Evolutionary conservation across 208 protist genomes (phyloP).

Genomic region (Wallacemonas sp.): DNA sequence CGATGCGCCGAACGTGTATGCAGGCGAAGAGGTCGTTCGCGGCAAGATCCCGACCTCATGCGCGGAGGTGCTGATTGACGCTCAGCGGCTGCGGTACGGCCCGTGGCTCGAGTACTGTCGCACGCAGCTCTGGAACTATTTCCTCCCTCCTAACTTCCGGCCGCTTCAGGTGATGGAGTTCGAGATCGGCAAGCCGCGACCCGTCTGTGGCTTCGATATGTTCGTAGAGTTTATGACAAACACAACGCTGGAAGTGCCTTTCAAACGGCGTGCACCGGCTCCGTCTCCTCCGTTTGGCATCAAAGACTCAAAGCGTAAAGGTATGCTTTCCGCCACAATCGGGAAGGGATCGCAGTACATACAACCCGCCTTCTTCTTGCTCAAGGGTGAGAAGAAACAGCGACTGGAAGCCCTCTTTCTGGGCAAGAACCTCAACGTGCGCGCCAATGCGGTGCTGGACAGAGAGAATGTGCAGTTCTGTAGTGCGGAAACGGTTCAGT

Average conservation of each 20-base stretch:
- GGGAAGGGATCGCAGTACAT: slow-evolving; percentile 81
- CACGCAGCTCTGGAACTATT: slow-evolving; percentile 75
- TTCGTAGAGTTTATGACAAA: slow-evolving; percentile 74
- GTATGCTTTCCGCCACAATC: slow-evolving; percentile 52
- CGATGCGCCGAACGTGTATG: slow-evolving; percentile 82
- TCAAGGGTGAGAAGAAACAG: slow-evolving; percentile 72
- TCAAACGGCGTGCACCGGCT: slow-evolving; percentile 69
- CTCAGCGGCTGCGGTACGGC: slow-evolving; percentile 65
- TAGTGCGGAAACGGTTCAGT: slow-evolving; percentile 56
- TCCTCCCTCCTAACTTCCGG: slow-evolving; percentile 75
- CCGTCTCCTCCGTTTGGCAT: slow-evolving; percentile 88
- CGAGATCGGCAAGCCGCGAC: slow-evolving; percentile 65
- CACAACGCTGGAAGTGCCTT: slow-evolving; percentile 68
- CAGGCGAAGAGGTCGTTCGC: slow-evolving; percentile 57
- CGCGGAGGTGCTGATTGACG: slow-evolving; percentile 78
- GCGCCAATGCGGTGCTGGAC: slow-evolving; percentile 72
- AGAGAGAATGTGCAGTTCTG: slow-evolving; percentile 47
- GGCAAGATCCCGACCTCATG: slow-evolving; percentile 65
- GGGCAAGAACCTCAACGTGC: slow-evolving; percentile 56
- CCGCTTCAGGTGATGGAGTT: slow-evolving; percentile 64
- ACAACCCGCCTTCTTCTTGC: slow-evolving; percentile 65
- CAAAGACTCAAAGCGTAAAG: slow-evolving; percentile 64
- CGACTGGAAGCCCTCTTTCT: slow-evolving; percentile 62
- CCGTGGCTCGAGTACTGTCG: slow-evolving; percentile 87
- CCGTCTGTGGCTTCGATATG: slow-evolving; percentile 74